These are phyloP conservation scores for Daldinia sp. DNA, from an alignment of 2,329 filamentous ascomycete genomes.

Conservation along the genomic window DNA sequence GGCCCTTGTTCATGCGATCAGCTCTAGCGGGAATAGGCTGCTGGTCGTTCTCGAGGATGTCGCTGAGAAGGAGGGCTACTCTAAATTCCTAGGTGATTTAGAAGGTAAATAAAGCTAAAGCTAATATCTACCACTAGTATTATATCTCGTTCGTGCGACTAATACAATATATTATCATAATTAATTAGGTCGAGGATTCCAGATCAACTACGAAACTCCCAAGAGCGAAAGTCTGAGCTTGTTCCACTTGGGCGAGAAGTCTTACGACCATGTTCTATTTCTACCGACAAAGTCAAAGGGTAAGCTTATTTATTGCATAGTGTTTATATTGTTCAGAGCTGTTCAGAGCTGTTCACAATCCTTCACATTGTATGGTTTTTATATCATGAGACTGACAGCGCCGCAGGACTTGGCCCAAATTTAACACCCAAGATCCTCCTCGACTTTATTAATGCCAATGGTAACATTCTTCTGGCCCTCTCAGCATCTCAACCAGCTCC, in stretches of 20 bases:
- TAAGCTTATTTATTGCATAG: conserved; percentile 50
- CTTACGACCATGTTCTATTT: conserved; percentile 90
- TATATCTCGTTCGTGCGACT: neutral
- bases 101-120: conserved; percentile 60
- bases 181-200: conserved; percentile 77
- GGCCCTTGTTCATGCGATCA: conserved; percentile 76
- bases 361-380: neutral
- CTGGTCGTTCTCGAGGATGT: conserved; percentile 87
- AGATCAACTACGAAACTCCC: conserved; percentile 81
- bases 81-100: conserved; percentile 79
- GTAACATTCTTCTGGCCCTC: conserved; percentile 89
- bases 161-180: conserved; percentile 12
- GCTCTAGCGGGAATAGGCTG: conserved; percentile 79
- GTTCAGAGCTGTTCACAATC: too few relatives aligned
- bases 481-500: conserved; percentile 76
- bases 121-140: neutral
- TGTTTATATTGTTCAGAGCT: too few relatives aligned
- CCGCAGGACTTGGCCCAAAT: conserved; percentile 81
- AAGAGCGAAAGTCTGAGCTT: conserved; percentile 80
- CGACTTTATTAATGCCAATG: conserved; percentile 89
- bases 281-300: conserved; percentile 92
- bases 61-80: conserved; percentile 82
- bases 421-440: conserved; percentile 86
- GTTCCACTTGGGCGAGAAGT: conserved; percentile 85
- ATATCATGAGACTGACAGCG: neutral